phyloP scores from a whole-genome alignment of 129 eudicot species.

The Dittrichia graveolens region DNA sequence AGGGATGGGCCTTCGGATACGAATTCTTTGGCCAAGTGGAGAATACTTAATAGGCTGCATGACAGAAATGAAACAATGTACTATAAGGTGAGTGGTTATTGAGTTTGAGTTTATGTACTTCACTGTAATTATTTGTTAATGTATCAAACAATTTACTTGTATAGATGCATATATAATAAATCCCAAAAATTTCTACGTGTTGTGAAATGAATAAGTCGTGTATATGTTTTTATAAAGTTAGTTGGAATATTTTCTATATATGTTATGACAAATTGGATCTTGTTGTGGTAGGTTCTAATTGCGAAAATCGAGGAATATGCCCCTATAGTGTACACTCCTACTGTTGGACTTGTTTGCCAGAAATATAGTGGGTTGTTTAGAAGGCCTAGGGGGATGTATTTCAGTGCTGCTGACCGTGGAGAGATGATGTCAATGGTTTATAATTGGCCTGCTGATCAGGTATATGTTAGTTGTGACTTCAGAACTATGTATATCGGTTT shows the following conservation, averaged over 20 bases:
- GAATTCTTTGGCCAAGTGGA: slow-evolving; percentile 89
- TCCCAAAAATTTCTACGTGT: not conserved
- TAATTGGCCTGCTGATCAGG: slow-evolving; percentile 99
- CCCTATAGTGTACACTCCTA: slow-evolving; percentile 95
- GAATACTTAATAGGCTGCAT: slow-evolving; percentile 90
- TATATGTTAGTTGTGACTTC: slow-evolving; percentile 25
- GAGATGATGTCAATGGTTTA: slow-evolving; percentile 99
- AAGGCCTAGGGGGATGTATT: slow-evolving; percentile 97
- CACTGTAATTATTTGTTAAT: not conserved
- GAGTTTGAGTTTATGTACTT: slow-evolving; percentile 18
- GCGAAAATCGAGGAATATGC: slow-evolving; percentile 98
- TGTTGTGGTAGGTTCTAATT: slow-evolving; percentile 66
- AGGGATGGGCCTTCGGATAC: slow-evolving; percentile 96
- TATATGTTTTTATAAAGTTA: not conserved
- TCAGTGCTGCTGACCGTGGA: slow-evolving; percentile 95
- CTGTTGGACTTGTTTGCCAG: slow-evolving; percentile 98
- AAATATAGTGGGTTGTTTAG: slow-evolving; percentile 93
- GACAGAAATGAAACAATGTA: slow-evolving; percentile 99
- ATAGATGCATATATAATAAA: slow-evolving; percentile 9
- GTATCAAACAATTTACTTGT: slow-evolving; percentile 6
- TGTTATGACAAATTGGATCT: slow-evolving; percentile 1
- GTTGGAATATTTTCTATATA: not conserved
- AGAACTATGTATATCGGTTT: slow-evolving; percentile 1
- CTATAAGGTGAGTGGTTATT: slow-evolving; percentile 66
- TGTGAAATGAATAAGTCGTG: not conserved